Conservation (phyloP, 768 basidiomycete species). For the Exidia glandulosa region DNA sequence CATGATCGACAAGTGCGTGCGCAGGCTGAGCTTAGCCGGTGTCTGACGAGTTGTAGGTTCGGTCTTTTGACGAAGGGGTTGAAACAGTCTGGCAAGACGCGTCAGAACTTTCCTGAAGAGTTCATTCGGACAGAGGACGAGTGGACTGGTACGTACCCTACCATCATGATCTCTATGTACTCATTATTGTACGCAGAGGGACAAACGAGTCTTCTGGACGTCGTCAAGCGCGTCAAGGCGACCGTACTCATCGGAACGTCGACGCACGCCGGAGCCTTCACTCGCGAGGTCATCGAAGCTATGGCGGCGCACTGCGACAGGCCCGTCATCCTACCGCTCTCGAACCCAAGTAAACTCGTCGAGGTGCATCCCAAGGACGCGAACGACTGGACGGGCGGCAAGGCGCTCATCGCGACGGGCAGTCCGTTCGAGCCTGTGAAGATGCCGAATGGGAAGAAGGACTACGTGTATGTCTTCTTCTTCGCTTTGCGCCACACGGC, state of each 20-base stretch:
- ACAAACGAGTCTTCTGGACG: slow-evolving; percentile 48
- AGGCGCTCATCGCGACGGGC: slow-evolving; percentile 73
- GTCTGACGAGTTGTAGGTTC: slow-evolving; percentile 15
- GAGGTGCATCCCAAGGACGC: slow-evolving; percentile 66
- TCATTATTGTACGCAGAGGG: slow-evolving; percentile 12
- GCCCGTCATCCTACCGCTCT: slow-evolving; percentile 77
- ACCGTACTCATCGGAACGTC: slow-evolving; percentile 82
- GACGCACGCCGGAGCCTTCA: slow-evolving; percentile 68
- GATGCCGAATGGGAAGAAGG: slow-evolving; percentile 46
- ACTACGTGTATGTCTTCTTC: slow-evolving; percentile 45
- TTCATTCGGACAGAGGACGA: slow-evolving; percentile 44
- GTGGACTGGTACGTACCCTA: background rate
- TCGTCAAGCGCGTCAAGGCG: slow-evolving; percentile 60
- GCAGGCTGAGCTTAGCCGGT: background rate
- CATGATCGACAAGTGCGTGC: slow-evolving; percentile 44
- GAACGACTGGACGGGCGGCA: slow-evolving; percentile 69
- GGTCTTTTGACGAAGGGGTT: slow-evolving; percentile 49
- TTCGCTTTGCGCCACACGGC: background rate
- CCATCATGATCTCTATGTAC: background rate
- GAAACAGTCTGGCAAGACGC: slow-evolving; percentile 29
- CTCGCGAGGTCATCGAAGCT: slow-evolving; percentile 52
- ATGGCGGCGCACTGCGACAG: slow-evolving; percentile 60
- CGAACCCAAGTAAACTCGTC: slow-evolving; percentile 67
- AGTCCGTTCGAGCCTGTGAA: slow-evolving; percentile 71
- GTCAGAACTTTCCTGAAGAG: slow-evolving; percentile 31